Conservation (phyloP, 2,329 filamentous ascomycete species). For the Penicillium hesseltinei region DNA sequence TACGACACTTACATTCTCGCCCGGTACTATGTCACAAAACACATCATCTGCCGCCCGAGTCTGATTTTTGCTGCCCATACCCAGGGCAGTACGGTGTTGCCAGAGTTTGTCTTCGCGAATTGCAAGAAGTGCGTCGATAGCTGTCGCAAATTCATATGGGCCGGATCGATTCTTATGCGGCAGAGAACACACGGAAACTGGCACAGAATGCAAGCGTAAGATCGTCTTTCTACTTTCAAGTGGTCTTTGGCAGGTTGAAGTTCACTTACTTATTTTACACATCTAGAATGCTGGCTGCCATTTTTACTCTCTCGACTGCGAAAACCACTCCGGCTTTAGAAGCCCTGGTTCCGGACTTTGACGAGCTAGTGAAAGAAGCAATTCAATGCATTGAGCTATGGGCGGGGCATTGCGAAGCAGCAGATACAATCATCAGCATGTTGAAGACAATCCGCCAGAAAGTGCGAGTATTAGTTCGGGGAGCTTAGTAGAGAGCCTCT, state of each 20-base stretch:
- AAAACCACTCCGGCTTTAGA: conserved; percentile 15
- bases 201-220: conserved; percentile 19
- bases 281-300: conserved; percentile 15
- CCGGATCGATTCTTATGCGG: conserved; percentile 9
- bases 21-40: conserved; percentile 17
- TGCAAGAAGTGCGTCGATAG: conserved; percentile 17
- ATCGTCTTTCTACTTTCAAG: neutral
- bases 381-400: conserved; percentile 15
- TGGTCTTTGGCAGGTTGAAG: too few species aligned
- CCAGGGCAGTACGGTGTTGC: conserved; percentile 1
- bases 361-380: conserved; percentile 12
- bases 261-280: neutral
- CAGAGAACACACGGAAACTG: conserved; percentile 16
- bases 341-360: conserved; percentile 16
- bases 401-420: conserved; percentile 13
- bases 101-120: conserved; percentile 12
- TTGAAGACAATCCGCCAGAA: conserved; percentile 19
- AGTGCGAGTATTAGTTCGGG: conserved; percentile 3
- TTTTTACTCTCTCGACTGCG: conserved; percentile 19
- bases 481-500: neutral
- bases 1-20: conserved; percentile 17
- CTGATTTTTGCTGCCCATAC: conserved; percentile 15
- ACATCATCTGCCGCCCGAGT: conserved; percentile 19
- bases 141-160: conserved; percentile 17
- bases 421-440: conserved; percentile 16